These are phyloP conservation scores for Candida boleticola DNA, from an alignment of 805 yeast genomes.

Conservation along the genomic window DNA sequence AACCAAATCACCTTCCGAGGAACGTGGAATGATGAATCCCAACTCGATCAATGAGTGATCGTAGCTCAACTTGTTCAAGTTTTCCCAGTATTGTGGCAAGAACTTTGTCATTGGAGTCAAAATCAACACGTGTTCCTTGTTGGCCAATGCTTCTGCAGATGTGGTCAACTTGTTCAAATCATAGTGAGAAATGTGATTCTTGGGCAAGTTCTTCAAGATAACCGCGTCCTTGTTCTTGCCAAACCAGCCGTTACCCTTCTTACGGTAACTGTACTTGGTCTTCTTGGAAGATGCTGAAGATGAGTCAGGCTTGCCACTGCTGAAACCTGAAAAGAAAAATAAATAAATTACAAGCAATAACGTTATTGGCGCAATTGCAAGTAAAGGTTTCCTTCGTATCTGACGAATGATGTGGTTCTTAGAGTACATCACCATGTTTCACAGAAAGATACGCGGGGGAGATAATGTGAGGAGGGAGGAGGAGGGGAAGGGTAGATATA, in stretches of 20 bases:
- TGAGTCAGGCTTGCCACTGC: constrained; percentile 2
- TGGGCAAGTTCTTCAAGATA: constrained; percentile 60
- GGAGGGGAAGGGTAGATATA: too few relatives aligned
- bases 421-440: constrained; percentile 14
- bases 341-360: constrained; percentile 42
- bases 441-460: too few relatives aligned
- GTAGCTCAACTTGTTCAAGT: constrained; percentile 68
- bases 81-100: constrained; percentile 84
- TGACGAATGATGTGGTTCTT: constrained; percentile 42
- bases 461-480: too few relatives aligned
- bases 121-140: constrained; percentile 80
- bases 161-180: constrained; percentile 78
- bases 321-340: constrained; percentile 25
- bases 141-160: constrained; percentile 66
- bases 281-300: constrained; percentile 8
- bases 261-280: constrained; percentile 46
- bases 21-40: constrained; percentile 89
- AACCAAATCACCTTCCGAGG: constrained; percentile 77
- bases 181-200: constrained; percentile 76
- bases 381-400: constrained; percentile 60
- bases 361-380: constrained; percentile 46
- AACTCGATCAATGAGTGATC: constrained; percentile 83
- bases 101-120: constrained; percentile 90
- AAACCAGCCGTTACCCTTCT: constrained; percentile 46
- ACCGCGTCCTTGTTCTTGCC: constrained; percentile 50